A percentile compares a stretch with the other conserved stretches of the same genome.
Evolutionary conservation across 768 basidiomycete species (phyloP).

Genomic region (Neoboletus subvelutipes): DNA sequence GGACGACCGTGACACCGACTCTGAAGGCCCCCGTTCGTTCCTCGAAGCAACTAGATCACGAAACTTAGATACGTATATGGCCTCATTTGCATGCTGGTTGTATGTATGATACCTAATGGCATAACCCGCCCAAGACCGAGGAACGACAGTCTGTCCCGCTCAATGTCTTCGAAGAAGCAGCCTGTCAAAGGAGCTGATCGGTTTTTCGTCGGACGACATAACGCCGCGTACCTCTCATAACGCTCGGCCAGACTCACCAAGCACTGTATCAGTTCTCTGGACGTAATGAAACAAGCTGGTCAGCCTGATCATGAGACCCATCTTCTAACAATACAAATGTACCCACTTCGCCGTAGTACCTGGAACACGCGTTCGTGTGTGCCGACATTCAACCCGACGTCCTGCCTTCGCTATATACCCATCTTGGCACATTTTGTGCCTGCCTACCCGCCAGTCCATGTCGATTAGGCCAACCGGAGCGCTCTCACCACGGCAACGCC

Average conservation of each 20-base stretch:
- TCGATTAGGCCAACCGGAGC: neutral
- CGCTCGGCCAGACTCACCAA: neutral
- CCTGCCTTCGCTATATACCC: neutral
- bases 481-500: constrained; percentile 14
- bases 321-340: neutral
- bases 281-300: constrained; percentile 17
- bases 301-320: neutral
- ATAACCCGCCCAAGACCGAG: neutral
- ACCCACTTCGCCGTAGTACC: neutral
- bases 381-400: constrained; percentile 2
- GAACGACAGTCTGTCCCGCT: neutral
- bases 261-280: neutral
- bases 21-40: neutral
- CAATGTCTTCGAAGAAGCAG: neutral
- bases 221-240: constrained; percentile 10
- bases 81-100: neutral
- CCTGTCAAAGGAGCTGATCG: neutral
- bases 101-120: too few relatives aligned
- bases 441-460: neutral
- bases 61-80: neutral
- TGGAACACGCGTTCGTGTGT: neutral
- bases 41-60: neutral
- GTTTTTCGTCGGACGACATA: neutral
- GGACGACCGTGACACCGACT: neutral
- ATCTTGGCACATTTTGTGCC: neutral